Evolutionary conservation across 192 early-diverging fungal genomes (phyloP), one percentile per base, ranked within the genome.

Genomic region (Geosiphon pyriformis): DNA sequence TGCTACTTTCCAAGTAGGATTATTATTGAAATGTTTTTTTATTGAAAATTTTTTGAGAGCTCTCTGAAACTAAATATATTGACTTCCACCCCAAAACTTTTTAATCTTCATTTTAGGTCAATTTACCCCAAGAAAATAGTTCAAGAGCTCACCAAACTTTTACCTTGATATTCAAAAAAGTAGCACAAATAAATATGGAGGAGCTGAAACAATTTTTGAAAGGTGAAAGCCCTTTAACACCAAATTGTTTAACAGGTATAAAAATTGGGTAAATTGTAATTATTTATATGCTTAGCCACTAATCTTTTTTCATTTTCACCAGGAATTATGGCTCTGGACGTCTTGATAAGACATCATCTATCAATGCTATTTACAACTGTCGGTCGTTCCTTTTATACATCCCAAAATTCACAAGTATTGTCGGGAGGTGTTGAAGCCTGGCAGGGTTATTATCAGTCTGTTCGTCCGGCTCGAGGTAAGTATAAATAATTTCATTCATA

Each of bases 381-480:
- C 56, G 87, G 90, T 12, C 82, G 94, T 0, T 96, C 92, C 29
- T 96, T 98, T 80, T 96, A 90, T 69, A 96, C 92, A 0, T 83
- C 88, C 18, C 78, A 83, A 12, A 80, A 78, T 61, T 70, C 74
- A 1, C 55, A 49, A 37, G 55, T 58, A 31, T 80, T 84, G 0
- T 75, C 69, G 2, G 88, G 92, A 51, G 93, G 94, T 17, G 83
- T 88, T 26, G 91, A 95, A 79, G 84, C 93, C 4, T 96, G 94
- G 94, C 87, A 88, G 69, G 96, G 96, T 17, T 93, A 90, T 71
- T 94, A 93, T 66, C 92, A 95, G 54, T 91, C 89, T 31, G 83
- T 93, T 32, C 81, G 90, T 11, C 92, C 94, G 4, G 80, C 89
- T 25, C 27, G 75, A n/a, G 90, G 90, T 72, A 76, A 74, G 26